Conservation (phyloP, 257 asterid species). For the Salvia splendens region DNA sequence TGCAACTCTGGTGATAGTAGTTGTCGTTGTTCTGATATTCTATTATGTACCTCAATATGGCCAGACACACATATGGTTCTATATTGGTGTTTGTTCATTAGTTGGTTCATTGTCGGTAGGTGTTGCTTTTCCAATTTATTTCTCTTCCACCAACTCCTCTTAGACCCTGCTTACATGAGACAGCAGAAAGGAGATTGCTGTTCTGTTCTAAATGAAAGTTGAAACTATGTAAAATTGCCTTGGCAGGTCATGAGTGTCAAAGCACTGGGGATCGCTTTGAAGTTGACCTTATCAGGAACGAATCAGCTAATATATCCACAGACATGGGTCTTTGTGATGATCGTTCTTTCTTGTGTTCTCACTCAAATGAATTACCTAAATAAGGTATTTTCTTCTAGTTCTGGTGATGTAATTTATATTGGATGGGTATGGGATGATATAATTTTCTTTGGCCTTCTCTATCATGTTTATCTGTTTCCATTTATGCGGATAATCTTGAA, state of each 20-base stretch:
- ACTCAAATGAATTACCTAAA: slow-evolving; percentile 92
- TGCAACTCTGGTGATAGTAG: slow-evolving; percentile 55
- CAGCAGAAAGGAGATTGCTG: not conserved
- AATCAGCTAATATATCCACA: slow-evolving; percentile 90
- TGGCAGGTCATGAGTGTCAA: slow-evolving; percentile 97
- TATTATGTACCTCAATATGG: slow-evolving; percentile 69
- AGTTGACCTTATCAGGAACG: slow-evolving; percentile 84
- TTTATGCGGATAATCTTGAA: slow-evolving; percentile 30
- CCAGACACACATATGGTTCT: slow-evolving; percentile 78
- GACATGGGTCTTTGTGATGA: slow-evolving; percentile 81
- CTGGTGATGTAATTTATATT: not conserved
- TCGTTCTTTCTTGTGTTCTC: slow-evolving; percentile 70
- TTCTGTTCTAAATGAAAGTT: slow-evolving; percentile 21
- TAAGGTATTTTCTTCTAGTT: slow-evolving; percentile 49
- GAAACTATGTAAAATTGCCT: slow-evolving; percentile 14
- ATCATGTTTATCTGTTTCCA: slow-evolving; percentile 23
- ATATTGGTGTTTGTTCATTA: slow-evolving; percentile 72
- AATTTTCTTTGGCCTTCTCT: not conserved
- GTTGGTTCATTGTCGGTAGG: slow-evolving; percentile 94
- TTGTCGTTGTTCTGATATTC: slow-evolving; percentile 53
- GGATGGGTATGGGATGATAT: not conserved
- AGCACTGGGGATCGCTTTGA: slow-evolving; percentile 92
- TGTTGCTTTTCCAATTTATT: slow-evolving; percentile 19
- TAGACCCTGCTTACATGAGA: not conserved
- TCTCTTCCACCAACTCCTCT: not conserved